These are phyloP conservation scores for Taphrina betulina DNA, from an alignment of 1,139 yeast genomes.

Conservation along the genomic window DNA sequence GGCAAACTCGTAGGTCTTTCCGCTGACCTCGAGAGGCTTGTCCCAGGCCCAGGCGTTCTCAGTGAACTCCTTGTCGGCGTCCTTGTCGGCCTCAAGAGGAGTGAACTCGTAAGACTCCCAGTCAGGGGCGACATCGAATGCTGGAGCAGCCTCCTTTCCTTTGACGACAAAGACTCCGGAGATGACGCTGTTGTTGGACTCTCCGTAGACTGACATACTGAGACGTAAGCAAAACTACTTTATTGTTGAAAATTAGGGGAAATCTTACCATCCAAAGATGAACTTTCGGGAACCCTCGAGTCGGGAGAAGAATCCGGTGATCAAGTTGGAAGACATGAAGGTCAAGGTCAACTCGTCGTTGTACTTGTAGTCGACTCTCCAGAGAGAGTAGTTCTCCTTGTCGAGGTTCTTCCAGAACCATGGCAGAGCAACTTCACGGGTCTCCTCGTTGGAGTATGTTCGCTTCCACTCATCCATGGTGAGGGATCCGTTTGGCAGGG, in stretches of 20 bases:
- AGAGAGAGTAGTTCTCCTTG: constrained; percentile 90
- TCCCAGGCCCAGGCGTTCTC: constrained; percentile 86
- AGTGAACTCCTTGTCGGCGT: constrained; percentile 66
- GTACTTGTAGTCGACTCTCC: constrained; percentile 93
- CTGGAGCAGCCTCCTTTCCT: constrained; percentile 89
- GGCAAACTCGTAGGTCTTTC: constrained; percentile 70
- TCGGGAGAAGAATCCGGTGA: constrained; percentile 99
- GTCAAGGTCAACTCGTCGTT: constrained; percentile 95
- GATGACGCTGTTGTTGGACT: constrained; percentile 97
- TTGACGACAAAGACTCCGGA: constrained; percentile 91
- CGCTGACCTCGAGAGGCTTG: constrained; percentile 76
- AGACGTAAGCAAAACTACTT: not conserved
- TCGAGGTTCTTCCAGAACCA: constrained; percentile 98
- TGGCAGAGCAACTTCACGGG: constrained; percentile 91
- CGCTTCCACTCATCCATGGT: constrained; percentile 95
- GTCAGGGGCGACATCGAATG: constrained; percentile 98
- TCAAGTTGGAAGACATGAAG: constrained; percentile 96
- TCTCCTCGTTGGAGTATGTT: constrained; percentile 93
- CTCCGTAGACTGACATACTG: constrained; percentile 86
- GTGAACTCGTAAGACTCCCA: constrained; percentile 82
- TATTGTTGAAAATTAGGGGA: not conserved
- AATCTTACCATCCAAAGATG: constrained; percentile 68
- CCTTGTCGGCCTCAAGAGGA: constrained; percentile 65
- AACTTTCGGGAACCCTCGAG: constrained; percentile 86
- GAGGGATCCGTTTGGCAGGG: constrained; percentile 63